These are phyloP conservation scores for Bremia lactucae DNA, from an alignment of 352 stramenopile genomes.

Conservation along the genomic window DNA sequence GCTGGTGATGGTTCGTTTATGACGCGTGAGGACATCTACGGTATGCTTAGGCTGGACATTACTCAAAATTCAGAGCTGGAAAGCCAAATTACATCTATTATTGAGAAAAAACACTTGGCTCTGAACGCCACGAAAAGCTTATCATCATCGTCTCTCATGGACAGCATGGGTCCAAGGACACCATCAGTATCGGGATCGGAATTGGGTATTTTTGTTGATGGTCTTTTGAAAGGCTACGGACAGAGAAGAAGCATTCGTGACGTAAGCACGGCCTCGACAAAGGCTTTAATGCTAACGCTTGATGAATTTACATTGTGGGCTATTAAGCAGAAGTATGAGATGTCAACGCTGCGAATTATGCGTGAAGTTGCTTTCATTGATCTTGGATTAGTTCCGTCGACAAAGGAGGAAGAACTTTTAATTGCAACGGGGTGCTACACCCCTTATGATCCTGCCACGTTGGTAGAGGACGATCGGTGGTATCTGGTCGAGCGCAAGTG, in stretches of 20 bases:
- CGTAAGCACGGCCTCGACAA: conserved; percentile 17
- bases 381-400: conserved; percentile 52
- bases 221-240: conserved; percentile 53
- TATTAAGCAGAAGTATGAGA: conserved; percentile 62
- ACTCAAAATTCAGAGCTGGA: conserved; percentile 67
- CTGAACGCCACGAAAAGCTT: conserved; percentile 36
- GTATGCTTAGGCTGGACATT: conserved; percentile 74
- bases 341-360: conserved; percentile 71
- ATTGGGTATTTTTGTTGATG: conserved; percentile 69
- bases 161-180: conserved; percentile 46
- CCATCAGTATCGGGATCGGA: conserved; percentile 71
- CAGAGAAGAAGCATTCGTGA: conserved; percentile 23
- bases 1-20: conserved; percentile 36
- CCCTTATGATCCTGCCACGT: conserved; percentile 45
- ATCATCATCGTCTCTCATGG: conserved; percentile 37
- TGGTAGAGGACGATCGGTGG: conserved; percentile 80
- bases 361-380: conserved; percentile 80
- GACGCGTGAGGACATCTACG: conserved; percentile 73
- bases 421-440: conserved; percentile 68
- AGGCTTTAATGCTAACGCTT: conserved; percentile 34
- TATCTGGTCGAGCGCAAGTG: conserved; percentile 77
- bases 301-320: conserved; percentile 67
- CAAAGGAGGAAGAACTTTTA: conserved; percentile 70
- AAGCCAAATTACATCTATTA: conserved; percentile 45
- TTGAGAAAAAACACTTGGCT: conserved; percentile 44